Evolutionary conservation across 106 monocot species (phyloP), one percentile per base, ranked within the genome.

Genomic region (Agapanthus africanus): DNA sequence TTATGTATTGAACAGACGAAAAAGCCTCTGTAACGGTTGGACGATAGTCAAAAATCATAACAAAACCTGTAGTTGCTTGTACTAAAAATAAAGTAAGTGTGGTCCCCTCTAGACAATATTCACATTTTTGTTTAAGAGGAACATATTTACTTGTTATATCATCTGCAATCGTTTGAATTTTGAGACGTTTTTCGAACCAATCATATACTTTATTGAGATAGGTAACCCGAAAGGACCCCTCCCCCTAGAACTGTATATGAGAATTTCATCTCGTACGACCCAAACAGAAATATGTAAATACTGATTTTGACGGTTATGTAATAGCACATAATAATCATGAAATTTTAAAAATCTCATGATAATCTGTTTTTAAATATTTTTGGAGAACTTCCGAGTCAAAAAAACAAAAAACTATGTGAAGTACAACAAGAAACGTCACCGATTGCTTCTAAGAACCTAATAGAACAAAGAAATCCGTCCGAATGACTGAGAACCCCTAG

Each of bases 61-160:
- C 31, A 65, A 67, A 67, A 67, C 40, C 66, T 14, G n/a, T 40
- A 40, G n/a, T 23, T 41, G 26, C 22, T 40, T 54, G 14, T 54
- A 54, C 23, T 40, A 25, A 67, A 66, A 67, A 41, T 23, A 0
- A 67, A 67, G 28, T 21, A 40, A 41, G 66, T 13, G 4, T 67
- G 41, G 41, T 40, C 8, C 66, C 66, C 42, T 7, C 2, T 67
- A 65, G 7, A 67, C 66, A 67, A 22, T 67, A 67, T 11, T 19
- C 22, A 10, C 7, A 21, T 0, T 65, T 7, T 13, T 21, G 34
- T 13, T 15, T 4, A 46, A 4, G 46, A 46, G 46, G 3, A 67
- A 67, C 40, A 67, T 67, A 41, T 67, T 67, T 67, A 23, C 66
- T 67, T 23, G 40, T 67, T 67, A 42, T 67, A 67, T 67, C 66